phyloP scores from a whole-genome alignment of 805 yeast species.

The Myxozyma geophila region DNA sequence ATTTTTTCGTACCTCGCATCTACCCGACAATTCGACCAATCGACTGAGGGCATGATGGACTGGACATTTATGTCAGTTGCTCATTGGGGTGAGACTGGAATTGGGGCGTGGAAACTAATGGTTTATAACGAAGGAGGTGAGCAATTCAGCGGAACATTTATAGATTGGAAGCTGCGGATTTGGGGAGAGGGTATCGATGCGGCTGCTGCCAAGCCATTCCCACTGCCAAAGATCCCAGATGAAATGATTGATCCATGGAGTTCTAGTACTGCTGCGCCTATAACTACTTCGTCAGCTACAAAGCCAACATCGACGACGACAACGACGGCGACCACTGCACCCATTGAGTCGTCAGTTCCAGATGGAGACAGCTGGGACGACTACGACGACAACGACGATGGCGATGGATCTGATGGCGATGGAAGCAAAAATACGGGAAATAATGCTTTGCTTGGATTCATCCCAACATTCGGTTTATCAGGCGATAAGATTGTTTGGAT shows the following conservation, averaged over 20 bases:
- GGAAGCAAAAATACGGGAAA: constrained; percentile 6
- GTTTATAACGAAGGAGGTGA: constrained; percentile 50
- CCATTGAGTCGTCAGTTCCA: constrained; percentile 9
- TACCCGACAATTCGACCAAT: constrained; percentile 62
- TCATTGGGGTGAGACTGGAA: constrained; percentile 88
- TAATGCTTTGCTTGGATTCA: constrained; percentile 25
- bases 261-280: constrained; percentile 28
- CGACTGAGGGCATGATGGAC: constrained; percentile 62
- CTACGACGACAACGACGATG: constrained; percentile 18
- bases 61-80: constrained; percentile 99
- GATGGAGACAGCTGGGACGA: constrained; percentile 16
- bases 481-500: constrained; percentile 42
- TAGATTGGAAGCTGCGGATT: constrained; percentile 74
- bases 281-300: constrained; percentile 29
- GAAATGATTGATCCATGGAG: constrained; percentile 33
- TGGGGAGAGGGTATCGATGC: constrained; percentile 82
- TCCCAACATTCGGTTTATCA: constrained; percentile 45
- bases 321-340: constrained; percentile 22
- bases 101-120: constrained; percentile 80
- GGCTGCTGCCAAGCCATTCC: constrained; percentile 61
- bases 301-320: constrained; percentile 26
- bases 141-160: constrained; percentile 46
- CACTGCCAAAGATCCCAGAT: constrained; percentile 45
- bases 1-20: constrained; percentile 74
- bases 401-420: neutral